phyloP scores from a whole-genome alignment of 2,329 filamentous ascomycete genomes.

The Laburnicola sp. region DNA sequence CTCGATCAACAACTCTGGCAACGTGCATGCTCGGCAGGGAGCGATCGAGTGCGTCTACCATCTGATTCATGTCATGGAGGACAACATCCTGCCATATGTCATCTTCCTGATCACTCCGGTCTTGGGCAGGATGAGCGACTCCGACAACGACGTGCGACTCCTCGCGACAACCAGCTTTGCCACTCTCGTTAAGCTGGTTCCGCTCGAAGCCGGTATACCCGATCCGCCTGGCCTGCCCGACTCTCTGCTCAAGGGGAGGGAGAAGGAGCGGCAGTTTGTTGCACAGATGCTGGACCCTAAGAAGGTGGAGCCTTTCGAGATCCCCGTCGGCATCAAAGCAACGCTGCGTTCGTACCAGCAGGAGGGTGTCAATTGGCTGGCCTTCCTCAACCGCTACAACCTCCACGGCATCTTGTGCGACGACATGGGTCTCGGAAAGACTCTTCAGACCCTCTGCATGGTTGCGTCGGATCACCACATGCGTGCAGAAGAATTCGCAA shows the following conservation, averaged over 20 bases:
- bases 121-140: slow-evolving; percentile 96
- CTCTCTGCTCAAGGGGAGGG: slow-evolving; percentile 83
- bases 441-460: slow-evolving; percentile 94
- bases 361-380: slow-evolving; percentile 97
- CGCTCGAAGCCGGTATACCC: slow-evolving; percentile 93
- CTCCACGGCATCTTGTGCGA: slow-evolving; percentile 98
- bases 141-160: slow-evolving; percentile 90
- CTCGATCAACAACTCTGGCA: slow-evolving; percentile 85
- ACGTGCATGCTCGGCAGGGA: slow-evolving; percentile 87
- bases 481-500: slow-evolving; percentile 84
- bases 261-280: slow-evolving; percentile 95
- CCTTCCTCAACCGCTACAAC: slow-evolving; percentile 97
- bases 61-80: slow-evolving; percentile 97
- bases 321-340: slow-evolving; percentile 96
- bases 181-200: slow-evolving; percentile 94
- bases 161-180: slow-evolving; percentile 97
- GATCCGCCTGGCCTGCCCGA: slow-evolving; percentile 92
- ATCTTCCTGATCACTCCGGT: slow-evolving; percentile 99
- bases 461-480: slow-evolving; percentile 97
- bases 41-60: slow-evolving; percentile 96
- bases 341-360: slow-evolving; percentile 96
- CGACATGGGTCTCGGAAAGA: slow-evolving; percentile 99
- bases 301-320: slow-evolving; percentile 91
- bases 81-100: slow-evolving; percentile 92
- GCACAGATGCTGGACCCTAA: slow-evolving; percentile 93